Percentiles rank a stretch among this genome's conserved stretches.
Conservation (phyloP, 495 filamentous ascomycete genomes). For the Chlorociboria aeruginascens region DNA sequence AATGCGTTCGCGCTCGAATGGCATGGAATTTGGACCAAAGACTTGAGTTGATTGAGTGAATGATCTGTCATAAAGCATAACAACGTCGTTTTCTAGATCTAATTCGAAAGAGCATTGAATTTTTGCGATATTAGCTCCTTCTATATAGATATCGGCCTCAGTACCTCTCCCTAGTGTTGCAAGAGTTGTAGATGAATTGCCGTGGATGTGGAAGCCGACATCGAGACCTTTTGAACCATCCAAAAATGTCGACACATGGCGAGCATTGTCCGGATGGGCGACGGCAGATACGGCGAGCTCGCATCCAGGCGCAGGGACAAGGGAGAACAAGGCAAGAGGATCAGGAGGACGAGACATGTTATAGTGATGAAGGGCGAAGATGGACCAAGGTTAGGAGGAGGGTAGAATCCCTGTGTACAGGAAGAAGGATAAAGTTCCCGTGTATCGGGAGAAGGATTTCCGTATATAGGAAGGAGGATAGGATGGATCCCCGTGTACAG, state of each 20-base stretch:
- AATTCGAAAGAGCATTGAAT: constrained; percentile 1
- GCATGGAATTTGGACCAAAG: constrained; percentile 1
- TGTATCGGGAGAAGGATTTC: too few relatives aligned
- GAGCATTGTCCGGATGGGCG: background rate
- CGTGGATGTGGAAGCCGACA: background rate
- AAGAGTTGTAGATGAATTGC: constrained; percentile 1
- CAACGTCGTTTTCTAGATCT: background rate
- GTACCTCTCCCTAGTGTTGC: background rate
- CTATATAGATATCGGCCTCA: constrained; percentile 2
- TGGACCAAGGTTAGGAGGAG: too few relatives aligned
- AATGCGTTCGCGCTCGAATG: constrained; percentile 8
- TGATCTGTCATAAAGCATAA: constrained; percentile 12
- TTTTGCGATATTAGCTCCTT: constrained; percentile 4
- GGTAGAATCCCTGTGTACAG: too few relatives aligned
- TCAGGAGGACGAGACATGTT: constrained; percentile 1
- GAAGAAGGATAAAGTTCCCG: too few relatives aligned
- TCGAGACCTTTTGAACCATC: background rate
- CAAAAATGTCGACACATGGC: background rate
- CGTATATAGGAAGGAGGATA: too few relatives aligned
- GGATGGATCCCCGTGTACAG: too few relatives aligned
- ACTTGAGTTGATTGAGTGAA: constrained; percentile 3
- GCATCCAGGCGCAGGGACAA: background rate
- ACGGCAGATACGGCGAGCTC: background rate
- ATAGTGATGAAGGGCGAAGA: background rate
- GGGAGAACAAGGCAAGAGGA: constrained; percentile 1